Evolutionary conservation across 2,329 filamentous ascomycete species (phyloP), one percentile per base, ranked within the genome.

Genomic region (Didymella lethalis): DNA sequence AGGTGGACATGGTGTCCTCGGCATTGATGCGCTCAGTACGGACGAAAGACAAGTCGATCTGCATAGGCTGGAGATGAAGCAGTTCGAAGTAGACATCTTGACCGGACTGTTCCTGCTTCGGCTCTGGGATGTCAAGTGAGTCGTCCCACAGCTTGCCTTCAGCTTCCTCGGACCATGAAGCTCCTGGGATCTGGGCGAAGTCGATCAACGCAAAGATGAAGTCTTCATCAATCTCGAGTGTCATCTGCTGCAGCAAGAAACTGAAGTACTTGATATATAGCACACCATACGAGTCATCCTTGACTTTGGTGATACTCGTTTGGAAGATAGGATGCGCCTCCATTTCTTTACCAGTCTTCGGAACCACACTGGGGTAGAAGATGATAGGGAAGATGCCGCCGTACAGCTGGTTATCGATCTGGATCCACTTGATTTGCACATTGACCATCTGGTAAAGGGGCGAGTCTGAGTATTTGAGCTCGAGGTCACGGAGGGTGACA

Each of bases 251-350:
- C 45, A 99, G 82, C 31, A 99, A 82, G 45, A 99, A 79, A 0
- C 94, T 97, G 23, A 95, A 94, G 77, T 99, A 99, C 77, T 99
- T 99, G 84, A 99, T 93, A 78, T 99, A 99, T 10, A 97, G 82
- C 23, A 99, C 95, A 70, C 95, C 95, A 73, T 98, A 99, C 0
- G 93, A 97, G 72, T 99, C 94, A 71, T 99, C 95, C 81, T 99
- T 99, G 75, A 99, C 94, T 29, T 93, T 86, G 11, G 94, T 97
- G 54, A 97, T 84, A 84, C 93, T 94, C 14, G 89, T 88, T 70
- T 97, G 93, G 74, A 99, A 86, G 53, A 96, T 98, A 0, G 95
- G 95, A 78, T 98, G 95, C 0, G 93, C 90, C 64, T 98, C 95
- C 74, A 97, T 95, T 77, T 99, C 95, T 72, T 95, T 93, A 34